Evolutionary conservation across 129 eudicot species (phyloP).

Genomic region (Chrysanthemum lavandulifolium): DNA sequence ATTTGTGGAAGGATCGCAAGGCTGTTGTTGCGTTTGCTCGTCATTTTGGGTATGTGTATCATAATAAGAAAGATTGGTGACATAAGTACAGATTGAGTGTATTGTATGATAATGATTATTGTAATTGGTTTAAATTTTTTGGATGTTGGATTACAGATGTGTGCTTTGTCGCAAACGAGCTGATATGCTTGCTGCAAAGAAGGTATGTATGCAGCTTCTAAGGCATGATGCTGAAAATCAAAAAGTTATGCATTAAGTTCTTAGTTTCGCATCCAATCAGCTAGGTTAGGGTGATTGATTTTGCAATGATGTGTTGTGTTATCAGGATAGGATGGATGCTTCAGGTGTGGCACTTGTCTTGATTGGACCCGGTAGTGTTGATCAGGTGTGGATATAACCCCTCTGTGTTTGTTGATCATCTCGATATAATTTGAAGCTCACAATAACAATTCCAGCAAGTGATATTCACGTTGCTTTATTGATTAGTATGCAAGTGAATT

Average conservation of each 20-base stretch:
- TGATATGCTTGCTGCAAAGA: slow-evolving; percentile 80
- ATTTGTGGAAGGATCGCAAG: slow-evolving; percentile 93
- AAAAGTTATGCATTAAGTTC: not conserved
- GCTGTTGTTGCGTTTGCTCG: slow-evolving; percentile 98
- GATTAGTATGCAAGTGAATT: not conserved
- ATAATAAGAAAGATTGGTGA: not conserved
- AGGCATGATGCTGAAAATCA: no score
- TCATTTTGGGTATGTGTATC: slow-evolving; percentile 74
- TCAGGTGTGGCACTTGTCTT: slow-evolving; percentile 90
- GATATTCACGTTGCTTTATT: not conserved
- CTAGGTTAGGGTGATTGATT: no score
- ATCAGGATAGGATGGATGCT: slow-evolving; percentile 91
- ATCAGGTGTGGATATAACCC: slow-evolving; percentile 54
- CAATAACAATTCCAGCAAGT: not conserved
- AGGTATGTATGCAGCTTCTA: slow-evolving; percentile 41
- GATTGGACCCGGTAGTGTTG: slow-evolving; percentile 93
- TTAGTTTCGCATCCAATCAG: not conserved
- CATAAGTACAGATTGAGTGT: not conserved
- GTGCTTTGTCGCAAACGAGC: slow-evolving; percentile 92
- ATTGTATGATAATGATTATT: not conserved
- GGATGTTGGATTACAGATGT: slow-evolving; percentile 53
- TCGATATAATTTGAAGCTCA: not conserved
- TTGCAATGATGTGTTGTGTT: slow-evolving; percentile 4
- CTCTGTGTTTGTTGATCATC: slow-evolving; percentile 15
- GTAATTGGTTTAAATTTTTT: not conserved